Base-by-base conservation (phyloP, 495 filamentous ascomycete species). In the Hamigera avellanea region DNA sequence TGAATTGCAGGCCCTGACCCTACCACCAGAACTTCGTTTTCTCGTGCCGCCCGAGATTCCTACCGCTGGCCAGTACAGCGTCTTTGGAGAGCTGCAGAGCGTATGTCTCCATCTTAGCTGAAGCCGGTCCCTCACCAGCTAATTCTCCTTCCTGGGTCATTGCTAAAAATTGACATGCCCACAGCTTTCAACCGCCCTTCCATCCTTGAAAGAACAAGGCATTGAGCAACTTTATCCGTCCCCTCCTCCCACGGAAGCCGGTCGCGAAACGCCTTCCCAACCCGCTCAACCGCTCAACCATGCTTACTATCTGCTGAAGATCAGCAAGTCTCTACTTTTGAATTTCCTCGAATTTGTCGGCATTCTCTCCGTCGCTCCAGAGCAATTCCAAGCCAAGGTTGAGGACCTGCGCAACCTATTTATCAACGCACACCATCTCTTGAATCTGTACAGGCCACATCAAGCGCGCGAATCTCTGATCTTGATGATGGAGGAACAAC, bases 401-500 rank as follows among this genome's bases (percentile, higher is more conserved):
- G 60, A 73, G 2, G 78, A 94, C 46, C 45, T 98, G n/a, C 68
- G 76, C 45, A 82, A 76, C 16, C 47, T 95, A 3, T 79, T 89
- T 39, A 75, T 86, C 48, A 95, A 96, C 57, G 80, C 87, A 36
- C 85, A 95, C 54, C 82, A 87, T 43, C 70, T 89, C 14, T 72
- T 95, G 33, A 98, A 98, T 54, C 79, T 91, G 40, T 96, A 95
- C 56, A 78, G 91, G 15, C 93, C 91, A 2, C 91, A 98, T 56
- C 93, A 98, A 57, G 87, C 88, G 16, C 66, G 91, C 26, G 93
- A 96, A 60, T 86, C 78, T 19, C 64, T 96, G 29, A 93, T 95
- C 17, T 54, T 78, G 50, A 75, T 91, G 70, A 91, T 98, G 87
- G 86, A 95, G 60, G 81, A 84, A 46, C 82, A 91, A 52, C 54